Conservation (phyloP, 352 stramenopile species). For the Globisporangium carolinianum region DNA sequence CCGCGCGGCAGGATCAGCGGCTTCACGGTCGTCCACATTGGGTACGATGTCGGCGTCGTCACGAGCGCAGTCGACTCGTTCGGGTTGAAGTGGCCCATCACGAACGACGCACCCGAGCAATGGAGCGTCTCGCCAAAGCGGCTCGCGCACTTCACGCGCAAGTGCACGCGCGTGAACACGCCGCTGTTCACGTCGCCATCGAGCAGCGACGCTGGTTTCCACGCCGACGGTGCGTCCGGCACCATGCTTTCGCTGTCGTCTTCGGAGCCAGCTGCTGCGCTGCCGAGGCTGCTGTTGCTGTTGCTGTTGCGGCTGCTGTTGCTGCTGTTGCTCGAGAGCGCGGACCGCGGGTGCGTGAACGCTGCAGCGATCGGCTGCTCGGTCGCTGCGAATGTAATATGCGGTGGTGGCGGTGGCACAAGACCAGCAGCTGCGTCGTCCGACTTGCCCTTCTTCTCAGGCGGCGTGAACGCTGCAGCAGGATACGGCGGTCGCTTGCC, state of each 20-base stretch:
- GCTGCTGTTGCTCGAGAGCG: conserved; percentile 11
- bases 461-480: conserved; percentile 8
- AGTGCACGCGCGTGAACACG: conserved; percentile 76
- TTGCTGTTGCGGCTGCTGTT: conserved; percentile 13
- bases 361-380: conserved; percentile 3
- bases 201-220: conserved; percentile 3
- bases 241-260: conserved; percentile 9
- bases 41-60: conserved; percentile 95
- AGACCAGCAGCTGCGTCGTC: neutral
- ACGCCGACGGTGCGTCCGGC: neutral
- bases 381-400: neutral
- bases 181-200: conserved; percentile 67
- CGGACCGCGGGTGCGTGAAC: conserved; percentile 1
- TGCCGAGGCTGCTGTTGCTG: conserved; percentile 15
- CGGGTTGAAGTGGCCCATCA: conserved; percentile 86
- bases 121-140: conserved; percentile 74
- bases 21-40: conserved; percentile 92
- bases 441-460: conserved; percentile 17
- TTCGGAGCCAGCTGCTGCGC: conserved; percentile 8
- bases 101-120: conserved; percentile 73
- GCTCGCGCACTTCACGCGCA: conserved; percentile 59
- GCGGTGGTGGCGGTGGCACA: too few species aligned
- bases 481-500: conserved; percentile 14
- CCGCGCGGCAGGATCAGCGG: conserved; percentile 89
- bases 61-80: conserved; percentile 91